These are phyloP conservation scores for Pseudonectria buxi DNA, from an alignment of 2,329 filamentous ascomycete genomes.

Conservation along the genomic window DNA sequence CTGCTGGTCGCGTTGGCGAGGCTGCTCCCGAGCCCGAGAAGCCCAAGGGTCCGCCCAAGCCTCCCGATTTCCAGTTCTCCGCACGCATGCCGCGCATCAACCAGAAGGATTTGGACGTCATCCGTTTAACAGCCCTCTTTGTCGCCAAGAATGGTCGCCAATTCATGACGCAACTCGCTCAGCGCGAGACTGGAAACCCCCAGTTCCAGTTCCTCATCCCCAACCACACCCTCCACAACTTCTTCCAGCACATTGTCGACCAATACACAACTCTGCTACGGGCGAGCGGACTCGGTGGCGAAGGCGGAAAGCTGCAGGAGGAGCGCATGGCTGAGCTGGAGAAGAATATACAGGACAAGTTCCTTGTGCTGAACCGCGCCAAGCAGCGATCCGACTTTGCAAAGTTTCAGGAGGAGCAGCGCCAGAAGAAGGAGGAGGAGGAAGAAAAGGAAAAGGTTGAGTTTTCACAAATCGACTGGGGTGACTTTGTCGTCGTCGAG, in stretches of 20 bases:
- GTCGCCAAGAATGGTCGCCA: constrained; percentile 87
- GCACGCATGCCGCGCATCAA: constrained; percentile 97
- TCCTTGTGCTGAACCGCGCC: constrained; percentile 70
- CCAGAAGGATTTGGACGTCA: constrained; percentile 76
- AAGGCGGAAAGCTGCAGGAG: constrained; percentile 61
- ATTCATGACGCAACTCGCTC: constrained; percentile 84
- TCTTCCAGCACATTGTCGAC: constrained; percentile 86
- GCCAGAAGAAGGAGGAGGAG: constrained; percentile 81
- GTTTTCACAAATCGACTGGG: constrained; percentile 91
- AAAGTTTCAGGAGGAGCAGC: constrained; percentile 77
- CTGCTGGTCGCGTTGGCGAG: constrained; percentile 67
- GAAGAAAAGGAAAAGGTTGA: constrained; percentile 70
- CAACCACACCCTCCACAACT: constrained; percentile 93
- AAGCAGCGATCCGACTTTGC: constrained; percentile 83
- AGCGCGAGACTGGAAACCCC: constrained; percentile 81
- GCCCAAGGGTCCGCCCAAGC: constrained; percentile 75
- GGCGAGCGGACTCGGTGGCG: constrained; percentile 59
- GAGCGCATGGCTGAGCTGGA: constrained; percentile 67
- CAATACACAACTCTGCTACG: constrained; percentile 81
- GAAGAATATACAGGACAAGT: constrained; percentile 71
- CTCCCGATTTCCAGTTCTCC: constrained; percentile 84
- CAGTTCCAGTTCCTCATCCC: constrained; percentile 95
- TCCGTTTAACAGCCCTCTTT: constrained; percentile 77
- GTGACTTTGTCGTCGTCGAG: constrained; percentile 93
- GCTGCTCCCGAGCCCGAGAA: constrained; percentile 49